Evolutionary conservation across 2,329 filamentous ascomycete species (phyloP).

Genomic region (Arthrinium puccinioides): DNA sequence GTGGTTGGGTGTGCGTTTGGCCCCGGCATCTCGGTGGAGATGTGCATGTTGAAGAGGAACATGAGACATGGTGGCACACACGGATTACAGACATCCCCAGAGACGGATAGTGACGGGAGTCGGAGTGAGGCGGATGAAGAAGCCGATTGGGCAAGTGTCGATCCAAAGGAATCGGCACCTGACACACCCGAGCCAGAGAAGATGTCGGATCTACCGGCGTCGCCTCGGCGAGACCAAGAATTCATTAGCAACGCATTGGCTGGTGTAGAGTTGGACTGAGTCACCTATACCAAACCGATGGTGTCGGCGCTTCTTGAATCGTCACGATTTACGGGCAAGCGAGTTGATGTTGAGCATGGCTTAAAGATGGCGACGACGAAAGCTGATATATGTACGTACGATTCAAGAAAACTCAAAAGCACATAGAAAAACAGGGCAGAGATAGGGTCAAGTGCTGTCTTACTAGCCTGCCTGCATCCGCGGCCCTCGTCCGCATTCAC

Average conservation of each 20-base stretch:
- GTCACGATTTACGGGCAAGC: too few species aligned
- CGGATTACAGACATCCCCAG: slow-evolving; percentile 44
- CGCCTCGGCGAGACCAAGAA: slow-evolving; percentile 4
- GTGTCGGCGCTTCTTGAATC: too few species aligned
- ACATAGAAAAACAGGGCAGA: too few species aligned
- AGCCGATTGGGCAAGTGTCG: slow-evolving; percentile 19
- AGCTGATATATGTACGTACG: too few species aligned
- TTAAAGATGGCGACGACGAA: too few species aligned
- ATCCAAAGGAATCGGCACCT: slow-evolving; percentile 13
- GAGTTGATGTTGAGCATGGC: too few species aligned
- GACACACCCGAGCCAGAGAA: slow-evolving; percentile 8
- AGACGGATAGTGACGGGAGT: slow-evolving; percentile 44
- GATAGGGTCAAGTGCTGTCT: too few species aligned
- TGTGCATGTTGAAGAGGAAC: slow-evolving; percentile 55
- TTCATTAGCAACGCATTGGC: slow-evolving; percentile 12
- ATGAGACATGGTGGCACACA: slow-evolving; percentile 19
- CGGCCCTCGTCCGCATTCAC: too few species aligned
- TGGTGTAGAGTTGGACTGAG: slow-evolving; percentile 8
- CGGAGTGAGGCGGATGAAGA: slow-evolving; percentile 32
- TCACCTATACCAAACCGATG: too few species aligned
- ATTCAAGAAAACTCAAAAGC: too few species aligned
- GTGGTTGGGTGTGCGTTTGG: slow-evolving; percentile 65
- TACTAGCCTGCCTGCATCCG: too few species aligned
- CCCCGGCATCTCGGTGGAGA: slow-evolving; percentile 61
- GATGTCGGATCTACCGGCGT: slow-evolving; percentile 1